Evolutionary conservation across 169 alveolate species (phyloP).

Genomic region (Plasmodium gonderi): DNA sequence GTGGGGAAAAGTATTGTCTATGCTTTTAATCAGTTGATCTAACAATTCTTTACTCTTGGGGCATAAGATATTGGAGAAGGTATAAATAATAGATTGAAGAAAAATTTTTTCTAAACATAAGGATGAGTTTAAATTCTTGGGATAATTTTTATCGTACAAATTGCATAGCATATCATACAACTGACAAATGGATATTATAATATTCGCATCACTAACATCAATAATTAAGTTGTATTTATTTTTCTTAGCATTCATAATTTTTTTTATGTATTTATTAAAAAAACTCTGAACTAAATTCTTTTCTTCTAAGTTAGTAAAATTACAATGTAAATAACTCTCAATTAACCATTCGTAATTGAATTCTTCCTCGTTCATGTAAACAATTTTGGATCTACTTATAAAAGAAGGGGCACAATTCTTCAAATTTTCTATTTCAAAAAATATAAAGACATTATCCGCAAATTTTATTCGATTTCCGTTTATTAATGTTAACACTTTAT

Average conservation of each 20-base stretch:
- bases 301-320: slow-evolving; percentile 35
- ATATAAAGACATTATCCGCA: slow-evolving; percentile 86
- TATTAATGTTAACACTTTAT: slow-evolving; percentile 95
- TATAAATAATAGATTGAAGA: slow-evolving; percentile 66
- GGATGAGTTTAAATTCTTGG: slow-evolving; percentile 58
- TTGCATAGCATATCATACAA: slow-evolving; percentile 67
- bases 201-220: slow-evolving; percentile 70
- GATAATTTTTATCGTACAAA: slow-evolving; percentile 73
- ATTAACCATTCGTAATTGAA: slow-evolving; percentile 82
- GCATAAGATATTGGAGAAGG: slow-evolving; percentile 60
- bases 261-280: slow-evolving; percentile 69
- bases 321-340: slow-evolving; percentile 46
- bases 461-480: slow-evolving; percentile 96
- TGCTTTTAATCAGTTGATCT: slow-evolving; percentile 45
- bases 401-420: slow-evolving; percentile 98
- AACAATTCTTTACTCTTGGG: slow-evolving; percentile 51
- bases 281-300: slow-evolving; percentile 71
- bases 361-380: slow-evolving; percentile 95
- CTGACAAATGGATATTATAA: slow-evolving; percentile 72
- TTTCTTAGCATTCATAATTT: slow-evolving; percentile 66
- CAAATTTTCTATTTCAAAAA: slow-evolving; percentile 94
- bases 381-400: slow-evolving; percentile 98
- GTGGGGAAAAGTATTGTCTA: slow-evolving; percentile 66
- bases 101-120: slow-evolving; percentile 72
- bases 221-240: slow-evolving; percentile 61